A percentile compares a stretch with the other conserved stretches of the same genome.
These are phyloP conservation scores for Eucalyptus cladocalyx DNA, from an alignment of 345 rosid species.

Conservation along the genomic window DNA sequence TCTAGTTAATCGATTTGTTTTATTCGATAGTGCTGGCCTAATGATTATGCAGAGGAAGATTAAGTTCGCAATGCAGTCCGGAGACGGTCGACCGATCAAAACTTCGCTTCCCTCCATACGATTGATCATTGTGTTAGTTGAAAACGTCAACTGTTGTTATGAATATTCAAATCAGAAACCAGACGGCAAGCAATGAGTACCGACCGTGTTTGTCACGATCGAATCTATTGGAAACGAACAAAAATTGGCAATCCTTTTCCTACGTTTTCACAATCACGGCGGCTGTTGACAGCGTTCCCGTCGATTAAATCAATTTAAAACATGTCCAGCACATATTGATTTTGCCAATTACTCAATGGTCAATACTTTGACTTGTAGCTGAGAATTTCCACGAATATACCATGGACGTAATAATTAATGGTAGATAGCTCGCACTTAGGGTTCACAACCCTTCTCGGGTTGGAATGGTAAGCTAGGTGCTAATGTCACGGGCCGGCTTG, in stretches of 20 bases:
- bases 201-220: not conserved
- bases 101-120: not conserved
- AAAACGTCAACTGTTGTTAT: not conserved
- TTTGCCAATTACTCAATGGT: not conserved
- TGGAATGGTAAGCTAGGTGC: not conserved
- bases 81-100: not conserved
- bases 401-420: not conserved
- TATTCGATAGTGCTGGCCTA: not conserved
- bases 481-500: not conserved
- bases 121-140: not conserved
- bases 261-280: not conserved
- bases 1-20: not conserved
- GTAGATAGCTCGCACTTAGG: not conserved
- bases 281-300: fast-evolving
- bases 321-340: not conserved
- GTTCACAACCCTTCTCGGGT: not conserved
- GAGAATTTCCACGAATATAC: not conserved
- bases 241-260: not conserved
- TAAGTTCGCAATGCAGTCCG: fast-evolving
- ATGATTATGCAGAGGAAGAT: not conserved
- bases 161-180: not conserved
- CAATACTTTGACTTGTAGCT: not conserved
- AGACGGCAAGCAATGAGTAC: not conserved
- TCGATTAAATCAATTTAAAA: not conserved
- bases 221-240: not conserved